phyloP scores from a whole-genome alignment of 805 yeast species.

The Limtongia smithiae region DNA sequence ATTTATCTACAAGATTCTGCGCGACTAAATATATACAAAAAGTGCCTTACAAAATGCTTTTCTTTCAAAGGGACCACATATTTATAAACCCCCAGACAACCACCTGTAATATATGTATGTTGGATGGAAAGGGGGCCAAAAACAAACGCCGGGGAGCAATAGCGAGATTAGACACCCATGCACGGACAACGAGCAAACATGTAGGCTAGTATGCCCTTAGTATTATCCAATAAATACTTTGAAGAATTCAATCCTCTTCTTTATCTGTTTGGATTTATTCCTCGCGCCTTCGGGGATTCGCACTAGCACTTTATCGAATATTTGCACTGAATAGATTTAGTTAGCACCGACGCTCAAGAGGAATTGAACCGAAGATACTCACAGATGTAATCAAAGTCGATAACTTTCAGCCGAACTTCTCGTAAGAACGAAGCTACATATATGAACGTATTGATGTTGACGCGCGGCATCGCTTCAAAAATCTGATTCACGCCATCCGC shows the following conservation, averaged over 20 bases:
- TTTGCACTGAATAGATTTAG: constrained; percentile 23
- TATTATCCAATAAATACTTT: constrained; percentile 31
- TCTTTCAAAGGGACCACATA: too few relatives aligned
- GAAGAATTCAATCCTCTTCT: constrained; percentile 37
- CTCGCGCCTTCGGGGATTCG: constrained; percentile 36
- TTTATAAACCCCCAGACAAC: too few relatives aligned
- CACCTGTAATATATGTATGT: too few relatives aligned
- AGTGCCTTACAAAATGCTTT: too few relatives aligned
- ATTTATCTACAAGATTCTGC: too few relatives aligned
- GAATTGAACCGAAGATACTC: neutral
- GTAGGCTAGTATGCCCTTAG: too few relatives aligned
- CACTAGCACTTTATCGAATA: constrained; percentile 38
- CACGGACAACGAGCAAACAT: too few relatives aligned
- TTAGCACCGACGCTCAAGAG: neutral
- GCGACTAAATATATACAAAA: too few relatives aligned
- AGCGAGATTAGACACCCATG: too few relatives aligned
- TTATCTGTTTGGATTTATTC: constrained; percentile 36
- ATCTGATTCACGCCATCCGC: constrained; percentile 37
- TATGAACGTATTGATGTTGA: constrained; percentile 44
- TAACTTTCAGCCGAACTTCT: constrained; percentile 35
- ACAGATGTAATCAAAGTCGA: constrained; percentile 26
- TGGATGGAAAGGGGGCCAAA: too few relatives aligned
- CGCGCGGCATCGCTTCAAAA: constrained; percentile 42
- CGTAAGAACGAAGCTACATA: constrained; percentile 42
- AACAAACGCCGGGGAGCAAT: too few relatives aligned